These are phyloP conservation scores for Monilinia fructicola DNA, from an alignment of 2,329 filamentous ascomycete genomes.

Conservation along the genomic window DNA sequence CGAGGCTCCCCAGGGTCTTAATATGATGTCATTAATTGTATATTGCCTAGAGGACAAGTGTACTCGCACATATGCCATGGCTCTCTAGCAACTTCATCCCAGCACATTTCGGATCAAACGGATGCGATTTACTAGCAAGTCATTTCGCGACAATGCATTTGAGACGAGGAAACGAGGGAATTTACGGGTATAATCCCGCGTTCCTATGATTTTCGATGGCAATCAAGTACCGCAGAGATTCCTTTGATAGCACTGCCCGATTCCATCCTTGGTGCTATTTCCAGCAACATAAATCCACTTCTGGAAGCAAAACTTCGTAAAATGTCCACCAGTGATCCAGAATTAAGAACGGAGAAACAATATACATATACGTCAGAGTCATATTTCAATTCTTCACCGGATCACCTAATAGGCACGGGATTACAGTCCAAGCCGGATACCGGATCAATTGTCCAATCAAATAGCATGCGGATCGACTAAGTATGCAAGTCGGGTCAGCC, in stretches of 20 bases:
- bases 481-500: slow-evolving; percentile 21
- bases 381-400: background rate
- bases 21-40: background rate
- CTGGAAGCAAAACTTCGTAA: background rate
- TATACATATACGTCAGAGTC: background rate
- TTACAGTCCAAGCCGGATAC: slow-evolving; percentile 2
- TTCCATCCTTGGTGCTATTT: background rate
- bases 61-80: background rate
- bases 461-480: background rate
- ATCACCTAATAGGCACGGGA: slow-evolving; percentile 2
- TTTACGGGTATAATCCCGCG: background rate
- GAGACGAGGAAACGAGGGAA: background rate
- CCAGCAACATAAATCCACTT: background rate
- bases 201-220: background rate
- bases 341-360: background rate
- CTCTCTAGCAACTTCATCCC: background rate
- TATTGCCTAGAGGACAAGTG: background rate
- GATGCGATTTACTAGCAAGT: background rate
- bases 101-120: background rate
- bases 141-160: background rate
- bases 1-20: background rate
- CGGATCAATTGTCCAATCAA: slow-evolving; percentile 13
- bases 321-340: background rate
- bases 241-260: background rate
- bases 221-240: background rate